phyloP scores from a whole-genome alignment of 805 yeast genomes.

The Nakazawaea ambrosiae region DNA sequence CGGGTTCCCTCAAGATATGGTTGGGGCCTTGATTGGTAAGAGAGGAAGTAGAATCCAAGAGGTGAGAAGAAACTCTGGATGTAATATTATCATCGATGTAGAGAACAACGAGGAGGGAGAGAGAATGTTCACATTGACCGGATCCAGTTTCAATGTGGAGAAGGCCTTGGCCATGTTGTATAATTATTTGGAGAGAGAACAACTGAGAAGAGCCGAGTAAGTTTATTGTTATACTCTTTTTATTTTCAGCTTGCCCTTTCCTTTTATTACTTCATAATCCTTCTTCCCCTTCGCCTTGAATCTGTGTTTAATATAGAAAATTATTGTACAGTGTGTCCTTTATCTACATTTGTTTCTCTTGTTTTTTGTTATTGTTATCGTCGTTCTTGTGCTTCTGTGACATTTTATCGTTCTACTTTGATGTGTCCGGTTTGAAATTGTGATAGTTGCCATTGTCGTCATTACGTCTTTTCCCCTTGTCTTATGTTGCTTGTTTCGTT shows the following conservation, averaged over 20 bases:
- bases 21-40: slow-evolving; percentile 86
- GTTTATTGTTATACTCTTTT: no score
- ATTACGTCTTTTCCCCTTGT: no score
- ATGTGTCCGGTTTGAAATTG: no score
- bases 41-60: slow-evolving; percentile 84
- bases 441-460: no score
- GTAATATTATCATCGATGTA: slow-evolving; percentile 69
- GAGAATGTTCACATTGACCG: slow-evolving; percentile 66
- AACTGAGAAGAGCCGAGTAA: slow-evolving; percentile 25
- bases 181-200: slow-evolving; percentile 53
- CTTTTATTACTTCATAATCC: not conserved
- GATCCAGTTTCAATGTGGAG: slow-evolving; percentile 48
- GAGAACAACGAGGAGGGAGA: slow-evolving; percentile 58
- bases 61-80: slow-evolving; percentile 70
- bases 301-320: no score
- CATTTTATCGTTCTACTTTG: no score
- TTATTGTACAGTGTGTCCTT: no score
- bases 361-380: no score
- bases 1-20: slow-evolving; percentile 70
- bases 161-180: slow-evolving; percentile 49
- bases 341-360: no score
- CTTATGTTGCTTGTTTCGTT: no score
- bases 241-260: not conserved
- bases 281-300: not conserved
- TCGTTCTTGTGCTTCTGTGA: no score